Conservation (phyloP, 1,284 basidiomycete genomes). For the Irpex sp. region DNA sequence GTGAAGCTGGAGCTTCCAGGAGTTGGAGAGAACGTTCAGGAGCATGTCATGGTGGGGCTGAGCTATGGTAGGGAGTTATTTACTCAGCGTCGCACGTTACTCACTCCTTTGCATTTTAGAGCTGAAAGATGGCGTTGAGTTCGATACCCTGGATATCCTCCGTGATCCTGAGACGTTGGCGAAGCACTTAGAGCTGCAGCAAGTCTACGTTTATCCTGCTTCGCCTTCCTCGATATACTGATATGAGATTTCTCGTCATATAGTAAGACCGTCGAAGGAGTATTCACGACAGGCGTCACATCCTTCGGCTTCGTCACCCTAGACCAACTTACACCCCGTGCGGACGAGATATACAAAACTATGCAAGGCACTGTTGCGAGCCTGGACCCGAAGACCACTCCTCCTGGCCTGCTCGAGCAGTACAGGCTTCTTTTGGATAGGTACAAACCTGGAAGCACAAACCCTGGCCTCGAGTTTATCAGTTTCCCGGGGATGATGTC, state of each 20-base stretch:
- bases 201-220: neutral
- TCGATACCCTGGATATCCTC: slow-evolving; percentile 24
- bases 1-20: slow-evolving; percentile 33
- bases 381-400: slow-evolving; percentile 14
- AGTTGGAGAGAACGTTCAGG: slow-evolving; percentile 43
- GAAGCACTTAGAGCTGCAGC: slow-evolving; percentile 25
- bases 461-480: slow-evolving; percentile 25
- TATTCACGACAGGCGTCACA: slow-evolving; percentile 19
- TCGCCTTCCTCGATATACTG: too few species aligned
- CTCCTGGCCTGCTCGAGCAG: slow-evolving; percentile 22
- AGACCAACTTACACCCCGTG: slow-evolving; percentile 13
- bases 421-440: slow-evolving; percentile 25
- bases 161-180: slow-evolving; percentile 18
- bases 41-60: slow-evolving; percentile 27
- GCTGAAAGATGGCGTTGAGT: slow-evolving; percentile 19
- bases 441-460: slow-evolving; percentile 12
- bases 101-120: slow-evolving; percentile 10
- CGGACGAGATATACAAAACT: slow-evolving; percentile 14
- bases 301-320: slow-evolving; percentile 19
- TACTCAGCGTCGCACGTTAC: neutral
- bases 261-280: slow-evolving; percentile 17
- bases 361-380: slow-evolving; percentile 14
- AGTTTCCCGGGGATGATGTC: slow-evolving; percentile 17
- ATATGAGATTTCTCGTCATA: neutral
- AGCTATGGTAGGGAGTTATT: slow-evolving; percentile 16